Conservation (phyloP, 2,329 filamentous ascomycete genomes). For the Fusarium veterinarium region DNA sequence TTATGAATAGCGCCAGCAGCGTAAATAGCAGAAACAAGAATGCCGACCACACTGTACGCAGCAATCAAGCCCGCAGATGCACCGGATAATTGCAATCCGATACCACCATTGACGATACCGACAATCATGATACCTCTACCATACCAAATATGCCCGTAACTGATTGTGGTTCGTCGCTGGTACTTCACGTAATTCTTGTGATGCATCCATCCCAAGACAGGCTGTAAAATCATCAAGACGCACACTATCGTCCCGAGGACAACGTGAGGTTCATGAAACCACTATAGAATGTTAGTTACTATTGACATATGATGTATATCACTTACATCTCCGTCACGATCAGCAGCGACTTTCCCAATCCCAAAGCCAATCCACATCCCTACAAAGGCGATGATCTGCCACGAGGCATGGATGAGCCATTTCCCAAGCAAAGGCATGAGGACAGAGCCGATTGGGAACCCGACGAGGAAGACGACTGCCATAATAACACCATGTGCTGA, state of each 20-base stretch:
- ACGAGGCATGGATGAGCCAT: slow-evolving; percentile 3
- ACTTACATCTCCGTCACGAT: slow-evolving; percentile 4
- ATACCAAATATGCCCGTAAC: slow-evolving; percentile 1
- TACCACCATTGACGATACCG: background rate
- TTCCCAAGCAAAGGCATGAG: background rate
- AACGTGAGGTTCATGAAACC: background rate
- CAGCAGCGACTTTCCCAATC: background rate
- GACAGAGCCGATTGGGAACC: background rate
- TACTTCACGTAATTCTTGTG: background rate
- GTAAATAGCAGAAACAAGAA: background rate
- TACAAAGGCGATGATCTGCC: background rate
- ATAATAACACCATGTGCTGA: background rate
- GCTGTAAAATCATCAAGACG: background rate
- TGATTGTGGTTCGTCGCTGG: background rate
- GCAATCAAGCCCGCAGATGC: background rate
- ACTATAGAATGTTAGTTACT: background rate
- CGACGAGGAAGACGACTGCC: background rate
- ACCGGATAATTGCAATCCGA: background rate
- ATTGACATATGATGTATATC: fast-evolving
- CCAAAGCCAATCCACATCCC: slow-evolving; percentile 5
- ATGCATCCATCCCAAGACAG: slow-evolving; percentile 3
- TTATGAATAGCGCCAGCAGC: background rate
- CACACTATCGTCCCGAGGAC: background rate
- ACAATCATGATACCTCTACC: slow-evolving; percentile 4
- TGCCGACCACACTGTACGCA: background rate